Conservation (phyloP, 2,329 filamentous ascomycete genomes). For the Fusarium floridanum region DNA sequence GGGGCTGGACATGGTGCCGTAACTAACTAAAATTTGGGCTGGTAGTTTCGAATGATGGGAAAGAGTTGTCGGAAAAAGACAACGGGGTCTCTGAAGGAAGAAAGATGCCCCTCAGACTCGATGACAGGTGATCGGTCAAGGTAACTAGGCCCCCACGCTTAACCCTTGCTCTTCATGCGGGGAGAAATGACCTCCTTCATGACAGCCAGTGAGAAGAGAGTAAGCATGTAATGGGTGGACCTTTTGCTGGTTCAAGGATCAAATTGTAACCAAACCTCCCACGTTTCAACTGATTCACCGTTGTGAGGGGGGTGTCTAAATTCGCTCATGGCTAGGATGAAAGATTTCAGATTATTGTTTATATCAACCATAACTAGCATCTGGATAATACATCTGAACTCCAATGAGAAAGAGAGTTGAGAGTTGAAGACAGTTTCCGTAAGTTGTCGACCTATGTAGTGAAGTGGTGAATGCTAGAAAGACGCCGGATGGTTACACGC, state of each 20-base stretch:
- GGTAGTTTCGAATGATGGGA: not conserved
- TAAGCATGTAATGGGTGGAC: not conserved
- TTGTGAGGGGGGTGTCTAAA: not conserved
- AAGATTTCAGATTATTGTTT: not conserved
- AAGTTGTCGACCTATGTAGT: too few relatives aligned
- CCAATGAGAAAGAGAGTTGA: too few relatives aligned
- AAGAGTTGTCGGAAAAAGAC: not conserved
- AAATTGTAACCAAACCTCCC: not conserved
- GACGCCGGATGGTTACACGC: too few relatives aligned
- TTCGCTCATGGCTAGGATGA: not conserved
- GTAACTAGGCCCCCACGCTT: not conserved
- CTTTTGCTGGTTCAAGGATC: not conserved
- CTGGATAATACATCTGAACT: not conserved
- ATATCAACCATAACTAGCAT: not conserved
- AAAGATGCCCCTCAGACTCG: not conserved
- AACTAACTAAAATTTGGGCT: not conserved
- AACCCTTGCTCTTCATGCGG: not conserved
- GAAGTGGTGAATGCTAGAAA: too few relatives aligned
- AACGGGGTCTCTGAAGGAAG: not conserved
- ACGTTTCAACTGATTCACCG: not conserved
- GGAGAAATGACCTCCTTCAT: not conserved
- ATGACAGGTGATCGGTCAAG: not conserved
- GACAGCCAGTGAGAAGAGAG: not conserved
- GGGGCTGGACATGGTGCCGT: slow-evolving; percentile 16
- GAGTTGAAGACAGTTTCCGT: too few relatives aligned